phyloP scores from a whole-genome alignment of 2,329 filamentous ascomycete species.

The Shiraia sp. region DNA sequence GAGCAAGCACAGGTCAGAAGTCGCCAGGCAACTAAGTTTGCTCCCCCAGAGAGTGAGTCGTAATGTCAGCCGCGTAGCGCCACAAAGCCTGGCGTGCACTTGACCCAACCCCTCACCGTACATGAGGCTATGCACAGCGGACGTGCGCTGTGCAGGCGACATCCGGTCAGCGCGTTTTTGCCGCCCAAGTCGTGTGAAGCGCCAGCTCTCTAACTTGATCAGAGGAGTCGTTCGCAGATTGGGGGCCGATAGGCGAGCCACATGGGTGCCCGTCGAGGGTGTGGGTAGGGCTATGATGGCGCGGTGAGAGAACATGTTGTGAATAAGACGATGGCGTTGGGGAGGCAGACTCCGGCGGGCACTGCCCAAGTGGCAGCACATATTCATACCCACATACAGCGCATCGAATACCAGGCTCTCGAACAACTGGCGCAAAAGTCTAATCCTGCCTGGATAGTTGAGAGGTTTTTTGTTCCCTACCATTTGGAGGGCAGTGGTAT shows the following conservation, averaged over 20 bases:
- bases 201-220: conserved; percentile 6
- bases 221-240: conserved; percentile 19
- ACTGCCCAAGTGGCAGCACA: conserved; percentile 5
- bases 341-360: conserved; percentile 6
- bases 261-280: not conserved
- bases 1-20: too few species aligned
- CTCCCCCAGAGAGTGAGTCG: conserved; percentile 4
- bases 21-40: conserved; percentile 5
- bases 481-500: not conserved
- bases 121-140: conserved; percentile 18
- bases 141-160: conserved; percentile 6
- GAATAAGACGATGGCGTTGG: conserved; percentile 1
- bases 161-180: conserved; percentile 12
- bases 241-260: conserved; percentile 8
- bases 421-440: too few species aligned
- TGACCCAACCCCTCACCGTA: conserved; percentile 9
- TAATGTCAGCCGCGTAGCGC: conserved; percentile 13
- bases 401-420: too few species aligned
- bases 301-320: conserved; percentile 8
- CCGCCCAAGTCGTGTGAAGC: conserved; percentile 7
- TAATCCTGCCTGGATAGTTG: not conserved
- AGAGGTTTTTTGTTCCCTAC: too few species aligned
- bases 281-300: conserved; percentile 10
- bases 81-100: conserved; percentile 11
- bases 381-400: too few species aligned